Conservation (phyloP, 176 grass and related monocot genomes). For the Triticum urartu region DNA sequence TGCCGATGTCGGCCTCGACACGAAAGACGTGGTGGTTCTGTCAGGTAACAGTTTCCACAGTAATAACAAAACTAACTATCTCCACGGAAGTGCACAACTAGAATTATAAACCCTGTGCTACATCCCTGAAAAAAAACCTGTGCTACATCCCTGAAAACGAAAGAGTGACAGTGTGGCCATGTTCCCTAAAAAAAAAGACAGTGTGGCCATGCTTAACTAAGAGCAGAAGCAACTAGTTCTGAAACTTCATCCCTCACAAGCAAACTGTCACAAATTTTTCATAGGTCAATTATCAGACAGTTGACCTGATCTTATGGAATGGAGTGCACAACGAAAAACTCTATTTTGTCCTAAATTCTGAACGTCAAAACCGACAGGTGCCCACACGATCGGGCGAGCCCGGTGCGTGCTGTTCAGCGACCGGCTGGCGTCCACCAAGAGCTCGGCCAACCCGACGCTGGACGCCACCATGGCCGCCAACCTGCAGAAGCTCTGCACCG, state of each 20-base stretch:
- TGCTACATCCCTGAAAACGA: not conserved
- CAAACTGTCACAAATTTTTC: not conserved
- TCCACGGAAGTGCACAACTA: not conserved
- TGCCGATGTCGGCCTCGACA: conserved; percentile 49
- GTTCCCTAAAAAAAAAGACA: too few species aligned
- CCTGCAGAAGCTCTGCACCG: conserved; percentile 53
- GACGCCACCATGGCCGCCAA: conserved; percentile 49
- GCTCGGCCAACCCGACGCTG: conserved; percentile 50
- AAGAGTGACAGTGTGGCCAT: not conserved
- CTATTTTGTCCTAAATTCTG: not conserved
- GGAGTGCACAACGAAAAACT: too few species aligned
- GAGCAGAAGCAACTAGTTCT: not conserved
- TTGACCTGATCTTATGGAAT: not conserved
- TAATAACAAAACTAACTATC: not conserved
- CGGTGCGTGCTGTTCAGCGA: conserved; percentile 56
- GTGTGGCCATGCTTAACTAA: not conserved
- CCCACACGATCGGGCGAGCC: conserved; percentile 73
- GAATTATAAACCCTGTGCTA: not conserved
- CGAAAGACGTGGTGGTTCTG: conserved; percentile 68
- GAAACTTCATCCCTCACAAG: not conserved
- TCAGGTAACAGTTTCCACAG: conserved; percentile 43
- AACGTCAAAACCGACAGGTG: conserved; percentile 24
- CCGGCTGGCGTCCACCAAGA: conserved; percentile 29
- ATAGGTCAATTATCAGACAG: not conserved
- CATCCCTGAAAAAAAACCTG: not conserved